These are phyloP conservation scores for Crucibulum laeve DNA, from an alignment of 768 basidiomycete species.

Conservation along the genomic window DNA sequence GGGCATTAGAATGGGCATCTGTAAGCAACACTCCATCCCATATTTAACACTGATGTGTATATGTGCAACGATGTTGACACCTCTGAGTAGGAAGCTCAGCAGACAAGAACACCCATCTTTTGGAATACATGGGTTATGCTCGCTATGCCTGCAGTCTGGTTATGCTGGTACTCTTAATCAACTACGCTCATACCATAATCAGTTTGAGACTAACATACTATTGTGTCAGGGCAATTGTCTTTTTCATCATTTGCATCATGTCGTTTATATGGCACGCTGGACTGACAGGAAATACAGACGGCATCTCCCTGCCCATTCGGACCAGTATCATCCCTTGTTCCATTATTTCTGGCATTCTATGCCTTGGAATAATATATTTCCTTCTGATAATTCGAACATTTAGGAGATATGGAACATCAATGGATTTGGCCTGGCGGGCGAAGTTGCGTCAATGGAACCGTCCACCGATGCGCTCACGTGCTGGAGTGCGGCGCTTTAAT, in stretches of 20 bases:
- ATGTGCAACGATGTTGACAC: background rate
- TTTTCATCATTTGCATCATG: conserved; percentile 51
- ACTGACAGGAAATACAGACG: conserved; percentile 24
- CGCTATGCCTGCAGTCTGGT: conserved; percentile 57
- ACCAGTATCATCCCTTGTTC: too few species aligned
- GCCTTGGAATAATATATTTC: too few species aligned
- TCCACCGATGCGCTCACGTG: too few species aligned
- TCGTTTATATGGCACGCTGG: conserved; percentile 62
- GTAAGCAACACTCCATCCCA: conserved; percentile 17
- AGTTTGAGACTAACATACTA: conserved; percentile 38
- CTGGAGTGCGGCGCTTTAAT: too few species aligned
- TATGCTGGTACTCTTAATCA: conserved; percentile 40
- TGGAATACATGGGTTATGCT: conserved; percentile 69
- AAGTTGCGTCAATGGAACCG: too few species aligned
- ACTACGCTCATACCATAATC: too few species aligned
- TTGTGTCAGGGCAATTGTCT: conserved; percentile 54
- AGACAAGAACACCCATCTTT: conserved; percentile 17
- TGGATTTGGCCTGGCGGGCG: too few species aligned
- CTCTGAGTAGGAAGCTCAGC: conserved; percentile 43
- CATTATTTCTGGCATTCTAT: too few species aligned
- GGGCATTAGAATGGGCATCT: conserved; percentile 58
- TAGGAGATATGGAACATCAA: too few species aligned
- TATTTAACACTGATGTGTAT: background rate
- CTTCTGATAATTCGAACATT: too few species aligned
- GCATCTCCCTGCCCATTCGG: too few species aligned